A percentile compares a stretch with the other conserved stretches of the same genome.
Conservation (phyloP, 1,139 yeast species). For the Kurtzmaniella natalensis region DNA sequence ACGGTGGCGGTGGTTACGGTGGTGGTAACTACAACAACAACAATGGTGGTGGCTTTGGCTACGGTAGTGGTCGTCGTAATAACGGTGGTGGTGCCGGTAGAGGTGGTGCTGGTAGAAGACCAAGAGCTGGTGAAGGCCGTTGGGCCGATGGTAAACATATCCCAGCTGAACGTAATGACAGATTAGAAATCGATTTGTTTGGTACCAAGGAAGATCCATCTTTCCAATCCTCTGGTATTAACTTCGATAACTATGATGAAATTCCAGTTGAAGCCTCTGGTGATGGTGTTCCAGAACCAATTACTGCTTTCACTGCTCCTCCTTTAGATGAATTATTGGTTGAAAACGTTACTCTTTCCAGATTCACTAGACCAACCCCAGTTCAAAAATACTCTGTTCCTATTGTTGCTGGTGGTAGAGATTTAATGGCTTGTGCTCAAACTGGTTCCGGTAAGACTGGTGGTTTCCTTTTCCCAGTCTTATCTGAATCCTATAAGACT, state of each 20-base stretch:
- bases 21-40: conserved; percentile 24
- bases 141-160: conserved; percentile 88
- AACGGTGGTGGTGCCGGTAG: conserved; percentile 26
- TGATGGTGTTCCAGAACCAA: conserved; percentile 91
- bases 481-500: conserved; percentile 81
- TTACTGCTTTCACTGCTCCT: conserved; percentile 81
- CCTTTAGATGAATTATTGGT: conserved; percentile 86
- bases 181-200: conserved; percentile 74
- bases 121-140: conserved; percentile 55
- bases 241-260: conserved; percentile 96
- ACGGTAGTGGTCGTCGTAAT: conserved; percentile 21
- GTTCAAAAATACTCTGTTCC: conserved; percentile 99
- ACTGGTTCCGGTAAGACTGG: conserved; percentile 99
- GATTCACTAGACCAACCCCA: conserved; percentile 96
- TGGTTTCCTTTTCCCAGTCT: conserved; percentile 97
- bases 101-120: conserved; percentile 15
- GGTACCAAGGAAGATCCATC: conserved; percentile 81
- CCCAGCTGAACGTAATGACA: conserved; percentile 72
- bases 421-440: conserved; percentile 99
- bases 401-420: conserved; percentile 92
- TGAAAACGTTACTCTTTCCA: conserved; percentile 80
- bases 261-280: conserved; percentile 99
- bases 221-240: conserved; percentile 94
- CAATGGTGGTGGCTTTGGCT: conserved; percentile 23
- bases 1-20: conserved; percentile 20